Conservation (phyloP, 768 basidiomycete genomes). For the Gloeostereum incarnatum region DNA sequence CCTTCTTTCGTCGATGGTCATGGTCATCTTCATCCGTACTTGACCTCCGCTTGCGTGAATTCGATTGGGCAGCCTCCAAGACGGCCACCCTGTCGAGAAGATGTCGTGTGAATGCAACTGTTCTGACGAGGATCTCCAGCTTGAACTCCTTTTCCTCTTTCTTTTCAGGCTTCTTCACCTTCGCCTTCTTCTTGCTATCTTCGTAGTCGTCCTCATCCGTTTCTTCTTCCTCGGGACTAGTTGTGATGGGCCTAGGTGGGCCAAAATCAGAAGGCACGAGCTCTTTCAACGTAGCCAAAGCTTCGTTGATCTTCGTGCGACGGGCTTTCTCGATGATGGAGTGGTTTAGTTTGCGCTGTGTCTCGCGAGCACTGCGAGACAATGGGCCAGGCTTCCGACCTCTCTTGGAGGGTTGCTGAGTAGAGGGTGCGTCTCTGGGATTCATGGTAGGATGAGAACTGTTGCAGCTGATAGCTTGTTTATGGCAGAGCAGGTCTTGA, state of each 20-base stretch:
- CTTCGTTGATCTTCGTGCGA: slow-evolving; percentile 93
- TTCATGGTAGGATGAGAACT: slow-evolving; percentile 1
- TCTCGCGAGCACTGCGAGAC: slow-evolving; percentile 73
- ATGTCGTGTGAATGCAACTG: slow-evolving; percentile 70
- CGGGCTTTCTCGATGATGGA: slow-evolving; percentile 91
- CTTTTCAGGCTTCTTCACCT: slow-evolving; percentile 34
- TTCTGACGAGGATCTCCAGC: slow-evolving; percentile 79
- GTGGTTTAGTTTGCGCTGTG: slow-evolving; percentile 88
- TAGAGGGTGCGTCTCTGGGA: slow-evolving; percentile 15
- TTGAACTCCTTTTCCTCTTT: slow-evolving; percentile 85
- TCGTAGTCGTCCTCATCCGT: slow-evolving; percentile 19
- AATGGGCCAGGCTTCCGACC: slow-evolving; percentile 68
- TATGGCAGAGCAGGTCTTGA: background rate
- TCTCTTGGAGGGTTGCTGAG: slow-evolving; percentile 32
- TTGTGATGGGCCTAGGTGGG: slow-evolving; percentile 13
- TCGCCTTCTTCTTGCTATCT: slow-evolving; percentile 18
- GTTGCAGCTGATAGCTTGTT: background rate
- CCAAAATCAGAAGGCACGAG: slow-evolving; percentile 64
- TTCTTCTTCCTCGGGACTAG: slow-evolving; percentile 28
- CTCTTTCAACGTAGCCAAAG: slow-evolving; percentile 63
- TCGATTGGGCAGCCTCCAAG: slow-evolving; percentile 19
- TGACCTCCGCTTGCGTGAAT: too few relatives aligned
- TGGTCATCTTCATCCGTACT: background rate
- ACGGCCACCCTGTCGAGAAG: slow-evolving; percentile 44
- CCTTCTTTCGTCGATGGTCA: slow-evolving; percentile 1